Evolutionary conservation across 2,329 filamentous ascomycete genomes (phyloP), one percentile per base, ranked within the genome.

Genomic region (Neopestalotiopsis rosae): DNA sequence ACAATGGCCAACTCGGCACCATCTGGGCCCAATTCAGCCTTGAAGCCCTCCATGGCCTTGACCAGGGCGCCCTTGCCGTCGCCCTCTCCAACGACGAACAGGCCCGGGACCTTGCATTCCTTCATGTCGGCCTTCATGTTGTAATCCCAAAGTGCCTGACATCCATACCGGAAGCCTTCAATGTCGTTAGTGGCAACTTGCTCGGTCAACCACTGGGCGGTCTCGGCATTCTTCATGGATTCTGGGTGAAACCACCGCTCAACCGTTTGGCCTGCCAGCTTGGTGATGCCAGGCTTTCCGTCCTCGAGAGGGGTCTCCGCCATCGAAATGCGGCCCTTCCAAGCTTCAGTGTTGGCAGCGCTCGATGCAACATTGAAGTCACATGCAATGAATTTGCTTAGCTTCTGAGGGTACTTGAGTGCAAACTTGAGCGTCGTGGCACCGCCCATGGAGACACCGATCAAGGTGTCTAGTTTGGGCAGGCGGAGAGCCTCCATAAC

Each of bases 381-480:
- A 72, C 88, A 90, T 17, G 87, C 88, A 85, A 97, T 93, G 80
- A 97, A 94, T 82, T 93, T 95, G 69, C 90, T 84, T 0, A 96
- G 93, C 34, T 95, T 89, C 68, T 87, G 84, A 76, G 96, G 94
- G 80, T 92, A 94, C 75, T 94, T 94, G 20, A 97, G 87, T 0
- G 92, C 91, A 65, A 92, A 90, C 76, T 92, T 91, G 64, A 96
- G 86, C 1, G 91, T 86, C 1, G 94, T 96, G 2, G 91, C 93
- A 66, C 94, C 94, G 71, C 94, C 94, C 78, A 96, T 89, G 45
- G 90, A 93, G 3, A 97, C 94, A 24, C 94, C 94, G 24, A 96
- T 83, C 0, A 95, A 82, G 0, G 88, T 85, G 42, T 91, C 88
- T 0, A 92, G 88, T 74, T 88, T 87, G 10, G 87, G 84, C 57